Evolutionary conservation across 2,329 filamentous ascomycete species (phyloP), one percentile per base, ranked within the genome.

Genomic region (Stromatinia cepivora): DNA sequence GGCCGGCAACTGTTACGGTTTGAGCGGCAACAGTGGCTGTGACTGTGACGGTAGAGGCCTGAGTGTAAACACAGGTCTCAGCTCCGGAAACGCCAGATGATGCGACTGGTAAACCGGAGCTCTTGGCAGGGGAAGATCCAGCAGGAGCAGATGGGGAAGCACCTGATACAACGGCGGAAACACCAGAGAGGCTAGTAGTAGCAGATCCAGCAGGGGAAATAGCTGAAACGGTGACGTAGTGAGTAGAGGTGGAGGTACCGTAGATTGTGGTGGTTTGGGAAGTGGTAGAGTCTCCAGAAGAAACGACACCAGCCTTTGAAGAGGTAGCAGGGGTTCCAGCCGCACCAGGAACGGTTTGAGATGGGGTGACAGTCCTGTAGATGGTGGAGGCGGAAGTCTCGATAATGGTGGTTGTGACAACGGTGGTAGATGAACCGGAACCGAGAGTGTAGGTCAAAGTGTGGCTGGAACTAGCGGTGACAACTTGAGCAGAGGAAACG

Each of bases 351-450:
- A 58, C 64, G 5, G 45, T 64, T 22, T n/a, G 7, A 48, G 64
- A 50, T 59, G 66, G 57, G 20, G 65, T 46, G 8, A 71, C 28
- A 54, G 76, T 78, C 20, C 73, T 72, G 63, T 75, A 76, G 25
- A 75, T 71, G 25, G 75, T 75, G 3, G 53, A 67, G 13, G 78
- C 80, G 70, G 77, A 66, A 71, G 82, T 82, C 73, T 79, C 76
- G 75, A 81, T 73, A 73, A 81, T 76, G 70, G 82, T 84, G 71
- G 80, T 78, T 65, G 77, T 82, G 71, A 85, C 76, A 69, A 82
- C 80, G 75, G 82, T 83, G 71, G 80, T 82, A 71, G 76, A 82
- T 65, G 78, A 77, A 73, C 80, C 77, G 70, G 76, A 71, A 72
- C 79, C 77, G 70, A 81, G 73, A 72, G 81, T 81, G 76, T 82